Conservation (phyloP, 768 basidiomycete species). For the Termitomyces sp. region DNA sequence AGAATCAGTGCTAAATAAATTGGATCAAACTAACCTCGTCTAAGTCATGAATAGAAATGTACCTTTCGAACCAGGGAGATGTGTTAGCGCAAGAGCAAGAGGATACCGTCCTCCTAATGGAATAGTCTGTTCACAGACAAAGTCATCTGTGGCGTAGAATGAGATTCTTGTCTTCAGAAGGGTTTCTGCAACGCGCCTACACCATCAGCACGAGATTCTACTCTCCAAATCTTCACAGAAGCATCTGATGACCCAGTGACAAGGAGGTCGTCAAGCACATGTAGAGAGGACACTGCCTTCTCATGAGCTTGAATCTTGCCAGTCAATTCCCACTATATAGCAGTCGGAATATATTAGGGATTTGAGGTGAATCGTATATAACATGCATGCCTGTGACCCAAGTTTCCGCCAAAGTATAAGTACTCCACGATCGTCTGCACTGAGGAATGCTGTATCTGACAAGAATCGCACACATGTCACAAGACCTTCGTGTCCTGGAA, state of each 20-base stretch:
- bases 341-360: not conserved
- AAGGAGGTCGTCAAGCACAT: slow-evolving; percentile 41
- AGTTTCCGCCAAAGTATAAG: slow-evolving; percentile 57
- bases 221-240: slow-evolving; percentile 68
- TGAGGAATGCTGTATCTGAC: slow-evolving; percentile 45
- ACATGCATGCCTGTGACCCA: slow-evolving; percentile 34
- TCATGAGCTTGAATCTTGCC: slow-evolving; percentile 53
- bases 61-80: slow-evolving; percentile 71
- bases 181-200: slow-evolving; percentile 20
- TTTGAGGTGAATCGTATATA: slow-evolving; percentile 14
- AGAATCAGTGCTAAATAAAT: slow-evolving; percentile 50
- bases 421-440: slow-evolving; percentile 72
- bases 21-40: not conserved
- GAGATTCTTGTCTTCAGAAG: slow-evolving; percentile 7
- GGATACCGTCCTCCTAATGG: slow-evolving; percentile 68
- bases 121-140: slow-evolving; percentile 53
- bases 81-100: slow-evolving; percentile 57
- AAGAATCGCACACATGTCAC: slow-evolving; percentile 79
- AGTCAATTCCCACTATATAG: slow-evolving; percentile 33
- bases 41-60: not conserved
- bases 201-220: slow-evolving; percentile 25
- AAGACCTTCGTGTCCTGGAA: slow-evolving; percentile 68
- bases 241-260: slow-evolving; percentile 85
- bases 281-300: slow-evolving; percentile 66
- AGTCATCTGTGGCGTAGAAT: slow-evolving; percentile 22